Evolutionary conservation across 352 stramenopile species (phyloP), one percentile per base, ranked within the genome.

Genomic region (Phytophthora tentaculata): DNA sequence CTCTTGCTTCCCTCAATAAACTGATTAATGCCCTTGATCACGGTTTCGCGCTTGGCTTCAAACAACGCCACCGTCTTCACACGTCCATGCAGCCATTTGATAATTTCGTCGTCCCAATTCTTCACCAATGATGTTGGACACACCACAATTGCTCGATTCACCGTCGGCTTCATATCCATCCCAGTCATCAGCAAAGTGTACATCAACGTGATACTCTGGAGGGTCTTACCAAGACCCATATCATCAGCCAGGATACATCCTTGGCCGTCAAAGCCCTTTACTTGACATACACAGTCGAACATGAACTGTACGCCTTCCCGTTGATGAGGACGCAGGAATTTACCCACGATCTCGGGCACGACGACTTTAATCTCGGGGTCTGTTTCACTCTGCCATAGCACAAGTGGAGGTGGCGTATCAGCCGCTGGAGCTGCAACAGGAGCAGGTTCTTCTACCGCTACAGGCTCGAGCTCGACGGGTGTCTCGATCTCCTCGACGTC

Each of bases 291-390:
- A 81, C 96, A 99, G 63, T 99, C 91, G 64, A 98, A 99, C 86
- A 99, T 97, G 68, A 99, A 99, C 74, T 97, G 81, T 49, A 99
- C 96, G 32, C 96, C 97, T 75, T 99, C 96, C 20, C 95, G 85
- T 77, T 99, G 95, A 81, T 99, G 97, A 47, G 96, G 96, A 22
- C 97, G 91, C 35, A 99, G 70, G 69, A 94, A 98, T 58, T 98
- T 98, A 60, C 91, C 91, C 5, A 99, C 83, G 23, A 98, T 91
- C 24, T 94, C 85, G 9, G 92, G 88, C 14, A 97, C 89, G 28
- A 97, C 83, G 5, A 96, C 82, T 37, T 87, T 81, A 20, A 85
- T 43, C 5, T 87, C 64, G 2, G 80, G 69, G 41, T 95, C 67
- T 1, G 89, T 86, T 54, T 89, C 72, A 52, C 83, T 90, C 35